Percentiles rank a stretch among this genome's conserved stretches.
Evolutionary conservation across 148 eudicot species (phyloP).

Genomic region (Chenopodium berlandieri): DNA sequence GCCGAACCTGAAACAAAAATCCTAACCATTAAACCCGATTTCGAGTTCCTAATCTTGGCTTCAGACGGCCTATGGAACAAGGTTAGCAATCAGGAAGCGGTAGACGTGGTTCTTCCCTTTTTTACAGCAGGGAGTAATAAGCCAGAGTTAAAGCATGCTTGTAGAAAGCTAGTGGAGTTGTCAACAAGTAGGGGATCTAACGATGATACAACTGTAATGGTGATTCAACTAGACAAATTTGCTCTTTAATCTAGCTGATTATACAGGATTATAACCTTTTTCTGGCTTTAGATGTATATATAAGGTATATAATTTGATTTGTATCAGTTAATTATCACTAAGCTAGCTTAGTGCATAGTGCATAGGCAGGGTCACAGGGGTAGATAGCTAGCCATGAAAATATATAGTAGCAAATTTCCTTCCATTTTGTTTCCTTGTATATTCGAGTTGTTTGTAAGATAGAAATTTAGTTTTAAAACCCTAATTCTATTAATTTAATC

Average conservation of each 20-base stretch:
- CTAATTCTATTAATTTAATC: too few relatives aligned
- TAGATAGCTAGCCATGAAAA: too few relatives aligned
- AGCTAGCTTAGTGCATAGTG: not conserved
- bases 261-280: not conserved
- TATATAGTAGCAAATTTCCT: too few relatives aligned
- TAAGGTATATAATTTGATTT: not conserved
- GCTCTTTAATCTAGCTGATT: constrained; percentile 6
- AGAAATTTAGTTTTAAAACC: too few relatives aligned
- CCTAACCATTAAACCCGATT: constrained; percentile 36
- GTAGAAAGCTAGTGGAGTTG: constrained; percentile 53
- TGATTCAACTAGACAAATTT: constrained; percentile 42
- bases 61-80: constrained; percentile 72
- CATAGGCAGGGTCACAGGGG: too few relatives aligned
- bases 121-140: constrained; percentile 28
- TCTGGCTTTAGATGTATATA: not conserved
- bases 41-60: constrained; percentile 60
- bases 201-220: constrained; percentile 57
- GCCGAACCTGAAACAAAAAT: constrained; percentile 55
- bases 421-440: too few relatives aligned
- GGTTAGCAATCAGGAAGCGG: constrained; percentile 65
- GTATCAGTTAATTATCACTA: not conserved
- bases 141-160: constrained; percentile 36
- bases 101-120: constrained; percentile 40
- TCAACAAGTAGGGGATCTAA: constrained; percentile 50
- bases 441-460: too few relatives aligned